Conservation (phyloP, 768 basidiomycete species). For the Panellus pusillus region DNA sequence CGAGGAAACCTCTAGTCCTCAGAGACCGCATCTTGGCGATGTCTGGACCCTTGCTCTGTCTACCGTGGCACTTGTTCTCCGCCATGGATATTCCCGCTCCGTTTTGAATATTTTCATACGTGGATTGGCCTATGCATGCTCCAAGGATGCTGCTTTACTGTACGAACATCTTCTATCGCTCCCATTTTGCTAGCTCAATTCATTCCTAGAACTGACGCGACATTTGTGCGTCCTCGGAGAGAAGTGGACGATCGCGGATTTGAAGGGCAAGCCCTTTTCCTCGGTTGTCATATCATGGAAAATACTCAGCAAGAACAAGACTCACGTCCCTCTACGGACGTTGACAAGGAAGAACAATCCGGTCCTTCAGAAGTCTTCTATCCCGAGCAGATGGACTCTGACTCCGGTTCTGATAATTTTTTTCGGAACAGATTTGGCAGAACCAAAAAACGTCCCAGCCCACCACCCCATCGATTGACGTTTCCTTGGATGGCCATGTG, state of each 20-base stretch:
- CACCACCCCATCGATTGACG: background rate
- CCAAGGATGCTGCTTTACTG: too few relatives aligned
- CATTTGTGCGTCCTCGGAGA: slow-evolving; percentile 4
- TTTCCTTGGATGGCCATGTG: background rate
- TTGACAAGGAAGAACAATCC: background rate
- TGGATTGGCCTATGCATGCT: too few relatives aligned
- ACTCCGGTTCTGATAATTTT: too few relatives aligned
- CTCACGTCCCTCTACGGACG: background rate
- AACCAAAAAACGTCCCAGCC: background rate
- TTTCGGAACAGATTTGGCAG: too few relatives aligned
- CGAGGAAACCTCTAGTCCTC: too few relatives aligned
- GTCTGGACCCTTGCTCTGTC: too few relatives aligned
- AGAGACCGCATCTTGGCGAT: too few relatives aligned
- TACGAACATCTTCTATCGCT: background rate
- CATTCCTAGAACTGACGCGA: background rate
- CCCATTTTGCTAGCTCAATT: background rate
- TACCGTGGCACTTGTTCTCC: too few relatives aligned
- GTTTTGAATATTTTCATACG: too few relatives aligned
- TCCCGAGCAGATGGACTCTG: too few relatives aligned
- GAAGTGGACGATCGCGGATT: background rate
- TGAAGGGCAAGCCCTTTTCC: background rate
- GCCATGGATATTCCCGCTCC: too few relatives aligned
- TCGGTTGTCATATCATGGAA: slow-evolving; percentile 2
- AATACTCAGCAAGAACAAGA: background rate
- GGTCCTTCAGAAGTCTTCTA: too few relatives aligned